Conservation (phyloP, 306 rosid genomes). For the Vicia sativa region DNA sequence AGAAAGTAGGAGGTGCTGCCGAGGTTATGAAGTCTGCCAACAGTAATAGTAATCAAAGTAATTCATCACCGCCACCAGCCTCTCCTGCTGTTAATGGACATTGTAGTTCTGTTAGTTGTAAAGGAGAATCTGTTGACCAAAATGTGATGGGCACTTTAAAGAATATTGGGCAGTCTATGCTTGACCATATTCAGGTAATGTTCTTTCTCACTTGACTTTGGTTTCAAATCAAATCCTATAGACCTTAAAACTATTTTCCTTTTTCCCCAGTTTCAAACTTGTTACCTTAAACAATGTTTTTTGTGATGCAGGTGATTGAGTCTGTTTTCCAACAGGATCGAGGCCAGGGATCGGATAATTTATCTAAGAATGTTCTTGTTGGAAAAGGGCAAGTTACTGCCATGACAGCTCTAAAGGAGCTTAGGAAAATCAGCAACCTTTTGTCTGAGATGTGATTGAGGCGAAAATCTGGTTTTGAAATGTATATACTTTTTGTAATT, state of each 20-base stretch:
- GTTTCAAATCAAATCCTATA: conserved; percentile 26
- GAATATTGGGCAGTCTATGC: conserved; percentile 95
- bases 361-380: conserved; percentile 63
- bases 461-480: conserved; percentile 23
- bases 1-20: conserved; percentile 50
- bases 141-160: conserved; percentile 73
- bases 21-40: conserved; percentile 50
- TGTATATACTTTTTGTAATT: conserved; percentile 76
- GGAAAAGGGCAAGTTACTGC: conserved; percentile 97
- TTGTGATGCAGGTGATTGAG: conserved; percentile 71
- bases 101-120: conserved; percentile 46
- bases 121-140: conserved; percentile 75
- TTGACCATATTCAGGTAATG: conserved; percentile 89
- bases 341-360: conserved; percentile 62
- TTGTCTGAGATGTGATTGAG: conserved; percentile 86
- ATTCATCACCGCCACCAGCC: conserved; percentile 30
- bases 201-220: conserved; percentile 10
- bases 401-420: conserved; percentile 89
- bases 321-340: conserved; percentile 83
- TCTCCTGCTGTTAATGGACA: conserved; percentile 45
- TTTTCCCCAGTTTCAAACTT: conserved; percentile 12
- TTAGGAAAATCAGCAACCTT: conserved; percentile 91
- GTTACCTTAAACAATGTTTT: conserved; percentile 9
- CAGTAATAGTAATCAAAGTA: conserved; percentile 44
- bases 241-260: conserved; percentile 1